These are phyloP conservation scores for Suillus americanus DNA, from an alignment of 768 basidiomycete genomes.

Conservation along the genomic window DNA sequence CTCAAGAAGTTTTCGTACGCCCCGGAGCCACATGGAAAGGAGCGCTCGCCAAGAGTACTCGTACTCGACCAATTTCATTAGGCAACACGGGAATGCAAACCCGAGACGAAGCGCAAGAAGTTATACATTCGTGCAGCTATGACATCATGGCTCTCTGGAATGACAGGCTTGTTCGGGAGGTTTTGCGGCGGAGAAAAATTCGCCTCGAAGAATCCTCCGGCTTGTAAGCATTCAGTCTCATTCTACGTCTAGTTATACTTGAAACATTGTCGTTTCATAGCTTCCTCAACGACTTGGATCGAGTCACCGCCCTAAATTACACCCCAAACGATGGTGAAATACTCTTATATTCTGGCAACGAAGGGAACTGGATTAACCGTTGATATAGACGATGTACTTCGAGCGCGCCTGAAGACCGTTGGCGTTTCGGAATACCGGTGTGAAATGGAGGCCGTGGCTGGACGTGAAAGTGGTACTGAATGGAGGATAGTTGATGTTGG, in stretches of 20 bases:
- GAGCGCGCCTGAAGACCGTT: conserved; percentile 58
- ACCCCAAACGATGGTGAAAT: conserved; percentile 46
- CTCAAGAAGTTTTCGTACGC: conserved; percentile 49
- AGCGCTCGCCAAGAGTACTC: conserved; percentile 40
- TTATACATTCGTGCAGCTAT: conserved; percentile 38
- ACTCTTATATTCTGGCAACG: background rate
- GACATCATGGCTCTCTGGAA: conserved; percentile 49
- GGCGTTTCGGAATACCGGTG: conserved; percentile 83
- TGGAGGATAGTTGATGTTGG: conserved; percentile 59
- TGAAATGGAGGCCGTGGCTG: conserved; percentile 65
- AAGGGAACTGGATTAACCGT: background rate
- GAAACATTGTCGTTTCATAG: conserved; percentile 21
- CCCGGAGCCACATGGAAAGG: conserved; percentile 70
- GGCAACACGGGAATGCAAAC: conserved; percentile 26
- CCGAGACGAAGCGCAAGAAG: conserved; percentile 40
- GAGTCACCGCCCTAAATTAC: conserved; percentile 44
- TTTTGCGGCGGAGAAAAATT: conserved; percentile 44
- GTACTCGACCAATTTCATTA: conserved; percentile 26
- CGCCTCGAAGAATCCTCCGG: conserved; percentile 51
- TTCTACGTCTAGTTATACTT: background rate
- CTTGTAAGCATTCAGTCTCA: conserved; percentile 35
- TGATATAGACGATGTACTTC: conserved; percentile 48
- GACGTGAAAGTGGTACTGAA: conserved; percentile 50
- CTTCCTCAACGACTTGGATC: conserved; percentile 51
- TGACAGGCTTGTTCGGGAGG: conserved; percentile 41